phyloP scores from a whole-genome alignment of 306 rosid species.

The Argentina anserina region DNA sequence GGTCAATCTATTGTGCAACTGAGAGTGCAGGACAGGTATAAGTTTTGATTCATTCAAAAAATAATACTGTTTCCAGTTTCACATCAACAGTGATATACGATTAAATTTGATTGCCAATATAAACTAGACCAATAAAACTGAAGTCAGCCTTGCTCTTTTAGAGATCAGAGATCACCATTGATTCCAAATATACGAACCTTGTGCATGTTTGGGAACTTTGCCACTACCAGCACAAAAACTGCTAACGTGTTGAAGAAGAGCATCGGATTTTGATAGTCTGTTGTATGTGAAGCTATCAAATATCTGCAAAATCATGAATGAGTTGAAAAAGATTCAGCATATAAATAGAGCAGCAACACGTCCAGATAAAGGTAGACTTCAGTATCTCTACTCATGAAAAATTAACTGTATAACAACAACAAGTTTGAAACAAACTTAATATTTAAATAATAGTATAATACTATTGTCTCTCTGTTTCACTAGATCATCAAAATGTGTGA shows the following conservation, averaged over 20 bases:
- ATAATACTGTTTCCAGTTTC: slow-evolving; percentile 24
- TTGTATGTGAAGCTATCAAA: slow-evolving; percentile 45
- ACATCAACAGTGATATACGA: slow-evolving; percentile 28
- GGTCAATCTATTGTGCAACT: neutral
- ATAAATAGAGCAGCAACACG: neutral
- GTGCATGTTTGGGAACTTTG: slow-evolving; percentile 49
- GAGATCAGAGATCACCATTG: slow-evolving; percentile 33
- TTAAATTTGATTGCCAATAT: slow-evolving; percentile 11
- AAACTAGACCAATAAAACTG: slow-evolving; percentile 16
- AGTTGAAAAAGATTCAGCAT: neutral
- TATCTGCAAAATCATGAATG: slow-evolving; percentile 25
- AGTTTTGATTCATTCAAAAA: slow-evolving; percentile 9
- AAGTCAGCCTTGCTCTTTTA: slow-evolving; percentile 11
- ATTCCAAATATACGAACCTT: slow-evolving; percentile 46
- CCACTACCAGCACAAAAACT: slow-evolving; percentile 42
- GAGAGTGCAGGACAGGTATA: slow-evolving; percentile 4
- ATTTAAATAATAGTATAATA: neutral
- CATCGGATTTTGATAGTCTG: slow-evolving; percentile 41
- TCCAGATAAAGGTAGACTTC: neutral
- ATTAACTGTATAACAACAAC: neutral
- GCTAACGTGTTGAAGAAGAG: slow-evolving; percentile 39
- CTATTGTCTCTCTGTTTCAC: neutral
- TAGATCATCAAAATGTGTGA: neutral
- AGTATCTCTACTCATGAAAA: neutral
- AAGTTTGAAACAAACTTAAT: neutral